Percentiles rank a stretch among this genome's conserved stretches.
Evolutionary conservation across 108 stramenopile species (phyloP).

Genomic region (Aurantiochytrium sp.): DNA sequence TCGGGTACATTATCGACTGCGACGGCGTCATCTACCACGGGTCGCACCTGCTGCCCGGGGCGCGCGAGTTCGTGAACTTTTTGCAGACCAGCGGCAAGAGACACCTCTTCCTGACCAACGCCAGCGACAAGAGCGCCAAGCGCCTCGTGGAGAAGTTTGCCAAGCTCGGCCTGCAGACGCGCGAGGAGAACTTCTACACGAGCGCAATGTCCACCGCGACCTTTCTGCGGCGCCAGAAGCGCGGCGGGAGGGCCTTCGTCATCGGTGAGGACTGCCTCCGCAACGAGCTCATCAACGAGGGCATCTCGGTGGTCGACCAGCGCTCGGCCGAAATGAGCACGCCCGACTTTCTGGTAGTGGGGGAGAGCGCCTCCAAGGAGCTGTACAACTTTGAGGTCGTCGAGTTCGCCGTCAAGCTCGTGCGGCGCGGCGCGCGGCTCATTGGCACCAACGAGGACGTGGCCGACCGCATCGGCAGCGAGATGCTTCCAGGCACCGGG

Average conservation of each 20-base stretch:
- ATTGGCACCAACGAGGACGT: slow-evolving; percentile 21
- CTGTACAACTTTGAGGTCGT: neutral
- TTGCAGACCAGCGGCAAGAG: neutral
- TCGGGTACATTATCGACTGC: neutral
- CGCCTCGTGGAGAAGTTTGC: slow-evolving; percentile 8
- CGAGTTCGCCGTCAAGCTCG: slow-evolving; percentile 14
- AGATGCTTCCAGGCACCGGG: neutral
- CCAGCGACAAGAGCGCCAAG: neutral
- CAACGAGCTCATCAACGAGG: neutral
- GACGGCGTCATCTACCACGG: slow-evolving; percentile 10
- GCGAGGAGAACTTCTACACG: slow-evolving; percentile 7
- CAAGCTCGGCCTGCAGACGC: neutral
- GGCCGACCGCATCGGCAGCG: neutral
- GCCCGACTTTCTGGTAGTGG: neutral
- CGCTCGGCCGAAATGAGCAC: neutral
- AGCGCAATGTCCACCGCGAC: slow-evolving; percentile 21
- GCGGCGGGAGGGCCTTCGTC: neutral
- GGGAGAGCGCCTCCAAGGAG: neutral
- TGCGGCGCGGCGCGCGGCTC: neutral
- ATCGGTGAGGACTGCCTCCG: neutral
- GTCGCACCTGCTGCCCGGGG: neutral
- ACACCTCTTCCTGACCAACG: neutral
- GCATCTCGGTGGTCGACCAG: neutral
- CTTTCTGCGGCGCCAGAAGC: neutral
- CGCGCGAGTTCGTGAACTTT: slow-evolving; percentile 5